phyloP scores from a whole-genome alignment of 257 asterid genomes.

The Verbena officinalis region DNA sequence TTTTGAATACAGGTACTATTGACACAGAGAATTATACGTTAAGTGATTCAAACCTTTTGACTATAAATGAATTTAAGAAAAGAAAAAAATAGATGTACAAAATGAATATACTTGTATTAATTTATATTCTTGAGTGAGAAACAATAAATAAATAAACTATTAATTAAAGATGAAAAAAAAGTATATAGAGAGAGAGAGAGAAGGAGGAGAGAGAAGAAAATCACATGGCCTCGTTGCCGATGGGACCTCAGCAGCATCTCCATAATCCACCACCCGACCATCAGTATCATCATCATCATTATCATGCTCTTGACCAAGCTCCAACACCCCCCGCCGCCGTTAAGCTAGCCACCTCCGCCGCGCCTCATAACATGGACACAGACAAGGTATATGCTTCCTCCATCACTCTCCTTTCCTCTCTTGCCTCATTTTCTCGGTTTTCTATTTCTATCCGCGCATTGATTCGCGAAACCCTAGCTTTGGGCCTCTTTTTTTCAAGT shows the following conservation, averaged over 20 bases:
- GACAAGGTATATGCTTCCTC: slow-evolving; percentile 50
- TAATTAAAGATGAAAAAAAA: slow-evolving; percentile 15
- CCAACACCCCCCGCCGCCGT: slow-evolving; percentile 53
- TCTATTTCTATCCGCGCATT: neutral
- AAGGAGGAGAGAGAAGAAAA: slow-evolving; percentile 27
- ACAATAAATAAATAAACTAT: neutral
- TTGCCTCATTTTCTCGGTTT: slow-evolving; percentile 3
- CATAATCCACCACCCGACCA: slow-evolving; percentile 54
- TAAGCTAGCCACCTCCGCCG: slow-evolving; percentile 39
- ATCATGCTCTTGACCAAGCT: slow-evolving; percentile 54
- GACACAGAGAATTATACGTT: too few relatives aligned
- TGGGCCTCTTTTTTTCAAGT: slow-evolving; percentile 9
- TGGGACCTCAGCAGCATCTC: slow-evolving; percentile 69
- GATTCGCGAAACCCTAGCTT: slow-evolving; percentile 26
- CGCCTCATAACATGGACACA: slow-evolving; percentile 50
- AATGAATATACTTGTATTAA: too few relatives aligned
- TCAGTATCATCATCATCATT: slow-evolving; percentile 37
- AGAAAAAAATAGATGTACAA: too few relatives aligned
- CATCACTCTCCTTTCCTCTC: slow-evolving; percentile 12
- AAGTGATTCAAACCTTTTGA: too few relatives aligned
- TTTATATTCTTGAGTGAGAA: too few relatives aligned
- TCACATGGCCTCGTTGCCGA: slow-evolving; percentile 89
- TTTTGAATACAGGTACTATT: too few relatives aligned
- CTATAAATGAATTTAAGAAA: too few relatives aligned
- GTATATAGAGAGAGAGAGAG: neutral